Evolutionary conservation across 2,329 filamentous ascomycete species (phyloP), one percentile per base, ranked within the genome.

Genomic region (Xylaria sp.): DNA sequence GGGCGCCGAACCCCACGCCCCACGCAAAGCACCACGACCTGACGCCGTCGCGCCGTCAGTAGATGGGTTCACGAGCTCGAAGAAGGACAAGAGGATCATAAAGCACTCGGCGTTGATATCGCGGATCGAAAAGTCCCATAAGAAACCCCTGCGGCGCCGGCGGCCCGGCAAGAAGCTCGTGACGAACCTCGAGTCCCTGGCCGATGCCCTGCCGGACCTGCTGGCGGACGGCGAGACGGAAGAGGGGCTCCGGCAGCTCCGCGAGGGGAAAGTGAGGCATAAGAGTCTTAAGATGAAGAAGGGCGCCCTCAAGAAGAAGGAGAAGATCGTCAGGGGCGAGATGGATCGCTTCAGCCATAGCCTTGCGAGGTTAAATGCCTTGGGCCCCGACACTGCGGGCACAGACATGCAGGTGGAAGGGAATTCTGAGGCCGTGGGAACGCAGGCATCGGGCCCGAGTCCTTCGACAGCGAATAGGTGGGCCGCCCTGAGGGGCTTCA

Each of bases 271-370:
- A 74, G 86, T 96, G 60, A 85, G 87, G 69, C 91, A 93, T 72
- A 91, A 89, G 83, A 95, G 91, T 69, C 76, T 98, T 75, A 91
- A 87, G 80, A 91, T 87, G 70, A 85, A 90, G 63, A 93, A 90
- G 2, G 95, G 95, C 0, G 93, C 93, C 25, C 85, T 94, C 82
- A 97, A 93, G 86, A 86, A 88, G 77, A 96, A 93, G 82, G 92
- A 94, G 81, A 91, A 87, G 80, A 78, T 98, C 37, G 92, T 97
- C 66, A 89, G 84, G 79, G 84, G 88, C 68, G 95, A 98, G 86
- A 91, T 92, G 82, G 90, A 94, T 79, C 85, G 95, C 69, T 98
- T 98, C 78, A 91, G 90, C 44, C 88, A 86, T 78, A 98, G 93
- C 78, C 85, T 98, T 86, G 94, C 92, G 21, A 88, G 91, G 79